Evolutionary conservation across 1,284 basidiomycete genomes (phyloP), one percentile per base, ranked within the genome.

Genomic region (Sparassis latifolia): DNA sequence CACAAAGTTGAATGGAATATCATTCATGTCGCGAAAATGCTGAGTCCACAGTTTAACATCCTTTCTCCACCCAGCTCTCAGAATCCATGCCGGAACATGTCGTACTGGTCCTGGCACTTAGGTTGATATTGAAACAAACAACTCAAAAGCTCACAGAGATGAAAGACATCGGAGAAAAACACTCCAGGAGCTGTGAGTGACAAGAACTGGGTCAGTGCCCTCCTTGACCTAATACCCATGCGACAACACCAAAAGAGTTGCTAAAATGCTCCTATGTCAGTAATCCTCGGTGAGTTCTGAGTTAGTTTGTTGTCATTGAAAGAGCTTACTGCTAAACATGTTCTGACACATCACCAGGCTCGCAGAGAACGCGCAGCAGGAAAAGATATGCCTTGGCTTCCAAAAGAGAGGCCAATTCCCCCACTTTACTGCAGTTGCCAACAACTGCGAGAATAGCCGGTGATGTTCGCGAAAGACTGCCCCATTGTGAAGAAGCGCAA

Each of bases 401-500:
- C 58, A 80, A 71, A 42, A 75, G 63, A 2, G 72, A 69, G 39
- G 70, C 62, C 58, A 76, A 81, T n/a, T 69, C 64, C 44, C 71
- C 71, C 60, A 85, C 73, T 42, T 70, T 69, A 7, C 73, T 64
- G 10, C 69, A 20, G 20, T 20, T 20, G 20, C 20, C 20, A 37
- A 37, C 7, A 12, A 37, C 6, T 37, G 35, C 12, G 35, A 12
- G 35, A 37, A 7, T 37, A 12, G 37, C 84, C 84, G 50, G 86
- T 82, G 12, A 77, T 61, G 44, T 71, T 73, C 9, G 58, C 56
- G 49, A 65, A 49, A 48, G 66, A 48, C 55, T 75, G 76, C 52
- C 84, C 79, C 79, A 58, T 84, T 84, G 30, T 74, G 79, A 40
- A 79, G 68, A 47, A 87, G 72, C 27, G 76, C 80, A 38, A 86